Conservation (phyloP, 352 stramenopile species). For the Globisporangium nagaii region DNA sequence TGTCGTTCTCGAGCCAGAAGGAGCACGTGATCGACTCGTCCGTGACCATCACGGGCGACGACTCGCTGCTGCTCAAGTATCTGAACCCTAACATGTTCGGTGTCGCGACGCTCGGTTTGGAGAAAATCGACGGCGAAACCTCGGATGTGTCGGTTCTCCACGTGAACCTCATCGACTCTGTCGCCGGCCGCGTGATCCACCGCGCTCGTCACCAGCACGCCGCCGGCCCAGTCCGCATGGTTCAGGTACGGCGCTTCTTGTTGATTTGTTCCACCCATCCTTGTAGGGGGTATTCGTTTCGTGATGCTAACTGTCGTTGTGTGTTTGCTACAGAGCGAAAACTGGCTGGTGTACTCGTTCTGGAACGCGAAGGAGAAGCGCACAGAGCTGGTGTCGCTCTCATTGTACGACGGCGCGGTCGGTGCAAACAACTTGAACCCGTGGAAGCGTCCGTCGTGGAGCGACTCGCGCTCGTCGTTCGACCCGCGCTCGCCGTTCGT, state of each 20-base stretch:
- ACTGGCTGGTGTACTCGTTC: slow-evolving; percentile 96
- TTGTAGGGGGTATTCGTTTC: too few species aligned
- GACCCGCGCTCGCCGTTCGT: slow-evolving; percentile 87
- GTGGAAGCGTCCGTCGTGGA: slow-evolving; percentile 92
- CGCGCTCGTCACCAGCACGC: slow-evolving; percentile 86
- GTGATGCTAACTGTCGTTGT: neutral
- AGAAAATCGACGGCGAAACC: slow-evolving; percentile 27
- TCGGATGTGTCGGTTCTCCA: slow-evolving; percentile 57
- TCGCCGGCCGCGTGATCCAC: slow-evolving; percentile 92
- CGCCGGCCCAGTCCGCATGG: slow-evolving; percentile 53
- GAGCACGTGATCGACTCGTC: slow-evolving; percentile 70
- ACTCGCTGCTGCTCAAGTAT: slow-evolving; percentile 97
- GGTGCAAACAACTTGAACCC: slow-evolving; percentile 92
- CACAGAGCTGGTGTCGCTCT: slow-evolving; percentile 77
- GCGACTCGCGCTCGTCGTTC: slow-evolving; percentile 88
- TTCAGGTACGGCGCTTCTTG: slow-evolving; percentile 34
- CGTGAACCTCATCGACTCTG: slow-evolving; percentile 92
- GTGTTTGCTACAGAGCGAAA: slow-evolving; percentile 78
- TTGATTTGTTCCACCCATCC: too few species aligned
- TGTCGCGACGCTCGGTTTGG: slow-evolving; percentile 78
- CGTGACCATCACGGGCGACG: slow-evolving; percentile 89
- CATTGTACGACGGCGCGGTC: slow-evolving; percentile 95
- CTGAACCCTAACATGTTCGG: slow-evolving; percentile 95
- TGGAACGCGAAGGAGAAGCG: slow-evolving; percentile 91
- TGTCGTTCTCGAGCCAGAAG: slow-evolving; percentile 51